These are phyloP conservation scores for Blumeria hordei DNA, from an alignment of 2,329 filamentous ascomycete genomes.

Conservation along the genomic window DNA sequence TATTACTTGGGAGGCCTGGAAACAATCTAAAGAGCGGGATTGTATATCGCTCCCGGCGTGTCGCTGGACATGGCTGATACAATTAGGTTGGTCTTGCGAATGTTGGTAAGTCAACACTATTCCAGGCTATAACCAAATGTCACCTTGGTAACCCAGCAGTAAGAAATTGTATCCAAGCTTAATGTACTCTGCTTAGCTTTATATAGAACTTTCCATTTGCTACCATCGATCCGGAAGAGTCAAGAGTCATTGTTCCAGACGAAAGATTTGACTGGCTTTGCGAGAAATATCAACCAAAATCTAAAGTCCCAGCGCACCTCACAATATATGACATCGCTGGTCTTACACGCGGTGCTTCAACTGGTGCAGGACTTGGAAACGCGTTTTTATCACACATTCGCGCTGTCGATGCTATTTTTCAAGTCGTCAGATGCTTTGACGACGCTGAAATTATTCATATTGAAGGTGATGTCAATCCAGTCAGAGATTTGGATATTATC, in stretches of 20 bases:
- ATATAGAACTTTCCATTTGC: conserved; percentile 87
- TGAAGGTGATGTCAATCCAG: conserved; percentile 91
- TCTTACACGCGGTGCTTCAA: conserved; percentile 84
- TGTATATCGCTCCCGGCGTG: conserved; percentile 29
- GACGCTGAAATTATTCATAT: conserved; percentile 99
- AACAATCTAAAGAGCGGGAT: conserved; percentile 99
- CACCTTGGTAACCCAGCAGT: conserved; percentile 90
- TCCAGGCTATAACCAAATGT: conserved; percentile 98
- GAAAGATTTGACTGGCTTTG: conserved; percentile 88
- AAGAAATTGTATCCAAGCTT: conserved; percentile 21
- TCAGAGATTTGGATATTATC: conserved; percentile 87
- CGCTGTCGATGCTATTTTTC: conserved; percentile 93
- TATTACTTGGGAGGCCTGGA: conserved; percentile 81
- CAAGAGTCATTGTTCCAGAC: conserved; percentile 89
- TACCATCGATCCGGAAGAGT: conserved; percentile 96
- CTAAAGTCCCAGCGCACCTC: conserved; percentile 83
- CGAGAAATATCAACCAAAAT: conserved; percentile 95
- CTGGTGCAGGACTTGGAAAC: conserved; percentile 91
- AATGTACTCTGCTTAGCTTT: conserved; percentile 4
- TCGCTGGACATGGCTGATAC: conserved; percentile 3
- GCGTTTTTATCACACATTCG: conserved; percentile 96
- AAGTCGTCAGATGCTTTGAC: conserved; percentile 91
- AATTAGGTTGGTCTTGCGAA: conserved; percentile 85
- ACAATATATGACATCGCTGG: conserved; percentile 98
- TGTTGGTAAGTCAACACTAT: conserved; percentile 96